A percentile compares a stretch with the other conserved stretches of the same genome.
Evolutionary conservation across 441 rosid genomes (phyloP).

Genomic region (Populus hybrid): DNA sequence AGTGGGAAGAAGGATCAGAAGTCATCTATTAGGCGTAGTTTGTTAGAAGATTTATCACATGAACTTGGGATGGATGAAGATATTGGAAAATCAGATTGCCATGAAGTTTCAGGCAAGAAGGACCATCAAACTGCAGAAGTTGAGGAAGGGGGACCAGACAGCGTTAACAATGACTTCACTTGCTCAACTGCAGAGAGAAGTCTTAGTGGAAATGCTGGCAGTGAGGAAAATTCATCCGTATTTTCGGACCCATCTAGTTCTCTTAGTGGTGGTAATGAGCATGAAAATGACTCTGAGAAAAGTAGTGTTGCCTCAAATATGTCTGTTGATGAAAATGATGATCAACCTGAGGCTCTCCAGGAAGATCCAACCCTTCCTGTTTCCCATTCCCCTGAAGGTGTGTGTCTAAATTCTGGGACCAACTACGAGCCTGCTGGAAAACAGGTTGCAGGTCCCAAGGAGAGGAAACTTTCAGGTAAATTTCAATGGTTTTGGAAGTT

Average conservation of each 20-base stretch:
- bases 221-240: slow-evolving; percentile 63
- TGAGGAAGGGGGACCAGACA: slow-evolving; percentile 32
- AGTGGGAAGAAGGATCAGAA: slow-evolving; percentile 26
- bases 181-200: slow-evolving; percentile 38
- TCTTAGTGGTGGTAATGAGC: slow-evolving; percentile 44
- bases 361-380: slow-evolving; percentile 48
- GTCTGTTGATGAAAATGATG: slow-evolving; percentile 41
- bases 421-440: slow-evolving; percentile 32
- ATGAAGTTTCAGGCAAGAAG: slow-evolving; percentile 25
- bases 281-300: slow-evolving; percentile 57
- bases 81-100: slow-evolving; percentile 24
- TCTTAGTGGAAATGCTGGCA: slow-evolving; percentile 34
- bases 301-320: slow-evolving; percentile 58
- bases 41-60: slow-evolving; percentile 66
- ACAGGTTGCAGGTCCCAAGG: slow-evolving; percentile 34
- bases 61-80: slow-evolving; percentile 51
- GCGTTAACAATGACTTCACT: slow-evolving; percentile 21
- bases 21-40: slow-evolving; percentile 51
- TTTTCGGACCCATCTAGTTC: slow-evolving; percentile 59
- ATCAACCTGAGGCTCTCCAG: slow-evolving; percentile 19
- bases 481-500: slow-evolving; percentile 95
- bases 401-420: slow-evolving; percentile 31
- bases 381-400: slow-evolving; percentile 41
- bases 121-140: slow-evolving; percentile 24
- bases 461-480: slow-evolving; percentile 60